phyloP scores from a whole-genome alignment of 768 basidiomycete genomes.

The Mycena indigotica region DNA sequence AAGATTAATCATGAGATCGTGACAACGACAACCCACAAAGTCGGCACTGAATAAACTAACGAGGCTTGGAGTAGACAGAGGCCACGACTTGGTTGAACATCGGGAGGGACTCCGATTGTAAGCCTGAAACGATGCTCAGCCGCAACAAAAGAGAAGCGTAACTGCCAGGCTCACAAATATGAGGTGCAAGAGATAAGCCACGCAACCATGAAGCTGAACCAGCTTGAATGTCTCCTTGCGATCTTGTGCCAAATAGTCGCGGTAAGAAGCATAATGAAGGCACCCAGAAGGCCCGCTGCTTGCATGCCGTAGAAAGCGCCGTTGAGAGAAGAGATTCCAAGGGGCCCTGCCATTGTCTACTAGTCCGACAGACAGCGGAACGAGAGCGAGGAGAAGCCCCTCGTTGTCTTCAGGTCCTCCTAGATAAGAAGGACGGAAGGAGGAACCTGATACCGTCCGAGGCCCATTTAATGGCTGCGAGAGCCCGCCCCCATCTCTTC shows the following conservation, averaged over 20 bases:
- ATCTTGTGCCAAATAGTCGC: conserved; percentile 18
- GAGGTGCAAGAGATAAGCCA: conserved; percentile 27
- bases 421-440: too few relatives aligned
- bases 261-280: conserved; percentile 20
- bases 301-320: conserved; percentile 24
- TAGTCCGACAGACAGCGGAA: too few relatives aligned
- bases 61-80: conserved; percentile 24
- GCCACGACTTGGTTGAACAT: conserved; percentile 12
- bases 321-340: not conserved
- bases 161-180: conserved; percentile 16
- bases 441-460: too few relatives aligned
- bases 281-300: conserved; percentile 18
- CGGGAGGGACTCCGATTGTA: conserved; percentile 16
- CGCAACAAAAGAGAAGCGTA: not conserved
- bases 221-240: conserved; percentile 22
- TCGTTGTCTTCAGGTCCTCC: too few relatives aligned
- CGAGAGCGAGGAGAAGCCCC: too few relatives aligned
- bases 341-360: not conserved
- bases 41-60: conserved; percentile 21
- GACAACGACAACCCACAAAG: conserved; percentile 13
- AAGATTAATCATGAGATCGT: not conserved
- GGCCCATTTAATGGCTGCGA: not conserved
- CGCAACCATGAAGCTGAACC: conserved; percentile 26
- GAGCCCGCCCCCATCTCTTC: not conserved
- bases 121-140: conserved; percentile 4